A percentile compares a stretch with the other conserved stretches of the same genome.
Conservation (phyloP, 1,284 basidiomycete species). For the Sporisorium exsertum region DNA sequence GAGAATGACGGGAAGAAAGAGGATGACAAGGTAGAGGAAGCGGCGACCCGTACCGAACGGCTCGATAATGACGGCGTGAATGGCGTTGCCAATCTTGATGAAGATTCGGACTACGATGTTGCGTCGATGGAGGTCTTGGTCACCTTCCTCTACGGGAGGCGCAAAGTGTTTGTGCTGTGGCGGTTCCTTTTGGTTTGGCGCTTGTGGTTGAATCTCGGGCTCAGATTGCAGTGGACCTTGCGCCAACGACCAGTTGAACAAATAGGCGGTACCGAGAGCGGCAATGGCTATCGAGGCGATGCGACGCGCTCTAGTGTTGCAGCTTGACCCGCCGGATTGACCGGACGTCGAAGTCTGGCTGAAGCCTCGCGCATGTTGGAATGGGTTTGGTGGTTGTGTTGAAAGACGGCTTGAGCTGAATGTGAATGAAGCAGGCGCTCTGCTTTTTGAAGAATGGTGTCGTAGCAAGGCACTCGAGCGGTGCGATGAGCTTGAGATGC, state of each 20-base stretch:
- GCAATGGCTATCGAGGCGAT: constrained; percentile 34
- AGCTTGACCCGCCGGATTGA: neutral
- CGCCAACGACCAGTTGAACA: constrained; percentile 19
- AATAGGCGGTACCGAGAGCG: constrained; percentile 24
- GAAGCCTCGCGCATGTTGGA: constrained; percentile 4
- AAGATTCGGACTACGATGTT: constrained; percentile 36
- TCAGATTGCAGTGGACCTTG: constrained; percentile 26
- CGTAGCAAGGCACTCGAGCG: neutral
- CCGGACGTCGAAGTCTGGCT: neutral
- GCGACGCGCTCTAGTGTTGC: neutral
- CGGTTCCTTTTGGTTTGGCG: neutral
- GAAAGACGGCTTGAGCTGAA: neutral
- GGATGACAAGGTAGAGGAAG: constrained; percentile 83
- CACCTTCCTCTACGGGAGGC: constrained; percentile 44
- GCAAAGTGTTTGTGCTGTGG: constrained; percentile 35
- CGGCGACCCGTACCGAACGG: constrained; percentile 85
- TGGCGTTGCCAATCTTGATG: constrained; percentile 34
- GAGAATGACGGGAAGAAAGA: constrained; percentile 90
- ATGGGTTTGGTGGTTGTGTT: neutral
- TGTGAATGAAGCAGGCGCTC: neutral
- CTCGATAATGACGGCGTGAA: constrained; percentile 77
- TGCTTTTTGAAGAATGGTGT: neutral
- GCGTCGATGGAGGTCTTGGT: constrained; percentile 31
- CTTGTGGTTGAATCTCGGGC: neutral
- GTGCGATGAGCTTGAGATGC: neutral